phyloP scores from a whole-genome alignment of 106 monocot genomes.

The Agapanthus africanus region DNA sequence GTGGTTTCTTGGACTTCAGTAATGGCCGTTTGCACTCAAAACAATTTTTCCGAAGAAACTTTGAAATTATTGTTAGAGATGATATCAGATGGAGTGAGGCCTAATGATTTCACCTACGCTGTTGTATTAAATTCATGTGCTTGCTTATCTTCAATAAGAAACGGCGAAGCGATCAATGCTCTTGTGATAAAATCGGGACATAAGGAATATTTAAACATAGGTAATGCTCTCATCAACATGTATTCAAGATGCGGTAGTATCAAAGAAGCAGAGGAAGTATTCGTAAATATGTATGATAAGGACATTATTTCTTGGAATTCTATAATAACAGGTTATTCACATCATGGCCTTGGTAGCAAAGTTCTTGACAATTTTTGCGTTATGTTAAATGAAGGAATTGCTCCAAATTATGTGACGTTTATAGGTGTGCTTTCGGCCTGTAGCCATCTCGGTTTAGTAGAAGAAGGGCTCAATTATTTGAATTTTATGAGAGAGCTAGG shows the following conservation, averaged over 20 bases:
- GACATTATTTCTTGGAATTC: slow-evolving; percentile 71
- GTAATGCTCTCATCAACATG: slow-evolving; percentile 71
- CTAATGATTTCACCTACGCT: slow-evolving; percentile 53
- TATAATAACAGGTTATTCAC: slow-evolving; percentile 50
- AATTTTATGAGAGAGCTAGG: slow-evolving; percentile 38
- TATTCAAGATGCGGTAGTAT: slow-evolving; percentile 58
- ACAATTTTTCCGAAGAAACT: slow-evolving; percentile 55
- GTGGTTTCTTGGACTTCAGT: slow-evolving; percentile 62
- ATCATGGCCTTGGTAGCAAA: slow-evolving; percentile 47
- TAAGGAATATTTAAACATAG: slow-evolving; percentile 15
- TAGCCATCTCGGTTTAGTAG: slow-evolving; percentile 40
- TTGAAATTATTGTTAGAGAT: slow-evolving; percentile 44
- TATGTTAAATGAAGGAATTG: slow-evolving; percentile 31
- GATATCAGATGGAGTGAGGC: slow-evolving; percentile 24
- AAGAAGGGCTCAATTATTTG: slow-evolving; percentile 50
- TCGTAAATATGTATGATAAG: slow-evolving; percentile 24
- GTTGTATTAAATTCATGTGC: slow-evolving; percentile 45
- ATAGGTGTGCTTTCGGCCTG: slow-evolving; percentile 58
- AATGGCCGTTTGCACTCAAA: slow-evolving; percentile 46
- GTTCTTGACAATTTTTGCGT: slow-evolving; percentile 41
- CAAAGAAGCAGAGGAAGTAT: slow-evolving; percentile 34
- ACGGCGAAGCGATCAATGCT: slow-evolving; percentile 49
- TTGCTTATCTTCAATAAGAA: slow-evolving; percentile 40
- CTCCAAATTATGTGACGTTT: slow-evolving; percentile 57
- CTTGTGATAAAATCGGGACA: slow-evolving; percentile 41